A percentile compares a stretch with the other conserved stretches of the same genome.
Evolutionary conservation across 176 grass and related monocot species (phyloP).

Genomic region (Lolium perenne): DNA sequence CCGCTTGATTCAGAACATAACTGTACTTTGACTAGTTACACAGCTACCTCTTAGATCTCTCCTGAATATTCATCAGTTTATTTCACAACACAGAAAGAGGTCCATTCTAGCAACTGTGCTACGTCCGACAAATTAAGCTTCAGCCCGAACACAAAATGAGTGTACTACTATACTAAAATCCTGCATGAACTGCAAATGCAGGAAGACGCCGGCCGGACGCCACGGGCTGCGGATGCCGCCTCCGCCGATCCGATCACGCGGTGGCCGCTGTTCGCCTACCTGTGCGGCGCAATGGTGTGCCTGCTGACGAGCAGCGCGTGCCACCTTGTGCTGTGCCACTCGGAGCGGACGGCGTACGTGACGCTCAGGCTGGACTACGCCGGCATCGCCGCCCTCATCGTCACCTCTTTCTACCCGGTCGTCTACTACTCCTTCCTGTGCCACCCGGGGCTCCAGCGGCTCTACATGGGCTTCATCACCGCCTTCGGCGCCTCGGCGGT

Average conservation of each 20-base stretch:
- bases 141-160: not conserved
- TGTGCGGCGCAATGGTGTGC: conserved; percentile 81
- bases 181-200: not conserved
- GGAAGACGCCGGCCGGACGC: not conserved
- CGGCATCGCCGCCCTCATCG: conserved; percentile 83
- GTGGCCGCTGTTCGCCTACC: conserved; percentile 82
- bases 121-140: not conserved
- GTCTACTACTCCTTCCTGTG: conserved; percentile 93
- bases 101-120: not conserved
- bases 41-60: not conserved
- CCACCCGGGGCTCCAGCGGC: conserved; percentile 31
- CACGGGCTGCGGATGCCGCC: not conserved
- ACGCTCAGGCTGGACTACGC: conserved; percentile 87
- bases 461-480: conserved; percentile 76
- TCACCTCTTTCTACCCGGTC: conserved; percentile 84
- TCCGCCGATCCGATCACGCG: conserved; percentile 57
- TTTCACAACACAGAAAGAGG: not conserved
- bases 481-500: conserved; percentile 48
- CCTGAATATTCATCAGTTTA: not conserved
- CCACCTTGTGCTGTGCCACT: conserved; percentile 87
- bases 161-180: not conserved
- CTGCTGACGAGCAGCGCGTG: conserved; percentile 80
- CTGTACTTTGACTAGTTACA: not conserved
- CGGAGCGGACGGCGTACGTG: conserved; percentile 62
- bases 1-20: not conserved